Base-by-base conservation (phyloP, 495 filamentous ascomycete genomes). In the Aspergillus cristatus region DNA sequence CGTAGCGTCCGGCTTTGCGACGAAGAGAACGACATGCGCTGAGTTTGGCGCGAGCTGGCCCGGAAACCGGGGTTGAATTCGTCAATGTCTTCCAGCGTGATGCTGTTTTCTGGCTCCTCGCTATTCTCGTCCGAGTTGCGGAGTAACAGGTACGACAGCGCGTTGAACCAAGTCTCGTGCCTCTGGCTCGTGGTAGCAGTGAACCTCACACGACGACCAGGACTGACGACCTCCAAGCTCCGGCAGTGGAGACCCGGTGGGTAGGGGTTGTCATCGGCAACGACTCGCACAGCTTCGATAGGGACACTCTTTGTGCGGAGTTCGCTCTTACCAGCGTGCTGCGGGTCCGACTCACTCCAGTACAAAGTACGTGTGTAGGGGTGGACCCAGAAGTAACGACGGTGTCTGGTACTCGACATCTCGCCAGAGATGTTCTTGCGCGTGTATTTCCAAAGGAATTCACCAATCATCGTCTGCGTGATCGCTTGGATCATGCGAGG, bases 401-500 rank as follows among this genome's bases (percentile, higher is more conserved):
- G 78, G 55, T 98, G 91, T 31, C 91, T 71, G 25, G 86, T 94
- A 40, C 75, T 78, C 3, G 90, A 96, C 63, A 94, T 79, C 33
- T 86, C 81, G 38, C 76, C 80, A 3, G 89, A 80, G 13, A 88
- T 89, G 41, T 88, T 71, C 61, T 85, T 93, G 43, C 93, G 81
- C 1, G 90, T 97, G 60, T 98, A 98, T 54, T 98, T 98, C 91
- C 91, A 98, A 12, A 97, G 74, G 58, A 88, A 96, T 53, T 98
- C 91, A 37, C 91, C 91, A 53, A 97, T 97, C 91, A 98, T 98
- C 8, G 91, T 98, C 60, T 98, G 91, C 5, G 93, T 97, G 44
- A 98, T 96, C 31, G 91, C 91, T 67, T 97, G 90, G 41, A 98
- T 97, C 87, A 98, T 97, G 43, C 91, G 81, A 35, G 91, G 90